Percentiles rank a stretch among this genome's conserved stretches.
These are phyloP conservation scores for Amborella trichopoda DNA, from an alignment of 164 flowering plant genomes.

Conservation along the genomic window DNA sequence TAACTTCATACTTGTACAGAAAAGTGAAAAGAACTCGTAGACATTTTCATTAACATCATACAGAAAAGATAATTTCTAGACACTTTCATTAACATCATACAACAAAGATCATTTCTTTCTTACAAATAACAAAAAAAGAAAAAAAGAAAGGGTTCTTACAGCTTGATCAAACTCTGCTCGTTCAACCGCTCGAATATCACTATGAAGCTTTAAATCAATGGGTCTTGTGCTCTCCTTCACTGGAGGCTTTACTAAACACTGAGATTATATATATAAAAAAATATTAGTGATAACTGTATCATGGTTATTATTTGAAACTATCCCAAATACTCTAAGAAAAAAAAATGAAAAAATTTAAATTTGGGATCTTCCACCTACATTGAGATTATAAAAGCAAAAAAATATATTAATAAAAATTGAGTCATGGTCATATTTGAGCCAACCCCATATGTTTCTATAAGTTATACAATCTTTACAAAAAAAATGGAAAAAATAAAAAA, in stretches of 20 bases:
- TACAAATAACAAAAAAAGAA: no score
- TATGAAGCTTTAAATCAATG: conserved; percentile 57
- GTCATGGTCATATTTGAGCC: no score
- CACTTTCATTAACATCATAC: no score
- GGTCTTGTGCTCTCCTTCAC: conserved; percentile 77
- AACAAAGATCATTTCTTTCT: no score
- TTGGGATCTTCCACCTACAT: no score
- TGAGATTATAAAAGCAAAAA: no score
- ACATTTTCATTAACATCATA: no score
- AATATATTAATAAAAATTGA: no score
- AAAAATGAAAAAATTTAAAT: neutral
- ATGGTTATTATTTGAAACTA: neutral
- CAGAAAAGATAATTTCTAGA: no score
- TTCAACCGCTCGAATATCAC: conserved; percentile 74
- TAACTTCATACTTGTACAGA: no score
- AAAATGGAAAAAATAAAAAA: no score
- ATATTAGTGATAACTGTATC: neutral
- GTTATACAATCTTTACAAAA: neutral
- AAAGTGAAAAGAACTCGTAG: no score
- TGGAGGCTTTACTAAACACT: conserved; percentile 72
- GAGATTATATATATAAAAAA: conserved; percentile 4
- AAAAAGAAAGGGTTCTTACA: conserved; percentile 31
- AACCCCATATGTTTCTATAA: neutral
- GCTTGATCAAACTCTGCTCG: conserved; percentile 88
- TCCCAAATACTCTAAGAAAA: neutral